Base-by-base conservation (phyloP, 176 grass and related monocot genomes). In the Poa pratensis region DNA sequence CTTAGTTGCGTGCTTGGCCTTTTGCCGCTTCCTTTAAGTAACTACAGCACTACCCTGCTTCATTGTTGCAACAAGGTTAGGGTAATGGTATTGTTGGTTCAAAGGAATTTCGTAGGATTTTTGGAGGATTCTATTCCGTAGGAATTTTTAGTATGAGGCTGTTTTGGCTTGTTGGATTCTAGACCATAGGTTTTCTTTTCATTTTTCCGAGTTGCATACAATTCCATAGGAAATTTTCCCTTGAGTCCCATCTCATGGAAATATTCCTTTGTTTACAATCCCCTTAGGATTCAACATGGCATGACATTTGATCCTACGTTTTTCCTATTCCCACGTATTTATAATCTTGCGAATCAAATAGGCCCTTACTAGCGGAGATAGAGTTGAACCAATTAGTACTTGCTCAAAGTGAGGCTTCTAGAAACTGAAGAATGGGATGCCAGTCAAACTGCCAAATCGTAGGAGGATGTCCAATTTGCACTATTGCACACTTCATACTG, bases 311-410 rank as follows among this genome's bases (percentile, higher is more conserved):
- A 57, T 8, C 0, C 14, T 51, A 17, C 13, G 4, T 50, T 57
- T 59, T 59, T 20, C 53, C 19, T 57, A 9, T 57, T 57, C 53
- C 53, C 20, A 5, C 19, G 0, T 54, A 2, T 57, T 20, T 23
- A 24, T 9, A 23, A 60, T 12, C 57, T 8, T 60, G 57, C 57
- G 3, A 60, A 59, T 2, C 55, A 59, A 64, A 16, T 64, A 27
- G 5, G 4, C 49, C 15, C 43, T 45, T 45, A 6, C 30, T 13
- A 54, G 22, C 6, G 39, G 12, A 46, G 27, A 68, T 4, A n/a
- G 17, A 53, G 79, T 82, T 70, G 3, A 55, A 55, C 22, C 17
- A 60, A 74, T 28, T 61, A 22, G 69, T 48, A 46, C 3, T 80
- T 15, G 20, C 49, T 5, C 61, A 64, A 32, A 73, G 11, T 80